Evolutionary conservation across 176 grass and related monocot genomes (phyloP).

Genomic region (barley (Hordeum vulgare)): MorexV3_pseudomolecules_assembly NC_058519.1:362246825-362247324

Average conservation of each 20-base stretch:
- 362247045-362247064: slow-evolving; percentile 62
- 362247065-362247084: slow-evolving; percentile 24
- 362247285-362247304: background rate
- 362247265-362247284: slow-evolving; percentile 31
- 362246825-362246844: slow-evolving; percentile 85
- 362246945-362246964: background rate
- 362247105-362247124: slow-evolving; percentile 8
- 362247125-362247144: slow-evolving; percentile 4
- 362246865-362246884: slow-evolving; percentile 92
- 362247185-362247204: background rate
- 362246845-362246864: slow-evolving; percentile 95
- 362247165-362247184: background rate
- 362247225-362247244: slow-evolving; percentile 22
- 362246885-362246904: slow-evolving; percentile 77
- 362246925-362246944: background rate
- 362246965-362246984: background rate
- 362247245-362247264: slow-evolving; percentile 9
- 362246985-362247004: background rate
- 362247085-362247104: slow-evolving; percentile 37
- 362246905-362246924: background rate
- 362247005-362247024: slow-evolving; percentile 32
- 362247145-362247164: background rate
- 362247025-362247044: slow-evolving; percentile 62
- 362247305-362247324: background rate
- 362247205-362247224: background rate